Conservation (phyloP, 2,329 filamentous ascomycete genomes). For the Leptoxyphium fumago region DNA sequence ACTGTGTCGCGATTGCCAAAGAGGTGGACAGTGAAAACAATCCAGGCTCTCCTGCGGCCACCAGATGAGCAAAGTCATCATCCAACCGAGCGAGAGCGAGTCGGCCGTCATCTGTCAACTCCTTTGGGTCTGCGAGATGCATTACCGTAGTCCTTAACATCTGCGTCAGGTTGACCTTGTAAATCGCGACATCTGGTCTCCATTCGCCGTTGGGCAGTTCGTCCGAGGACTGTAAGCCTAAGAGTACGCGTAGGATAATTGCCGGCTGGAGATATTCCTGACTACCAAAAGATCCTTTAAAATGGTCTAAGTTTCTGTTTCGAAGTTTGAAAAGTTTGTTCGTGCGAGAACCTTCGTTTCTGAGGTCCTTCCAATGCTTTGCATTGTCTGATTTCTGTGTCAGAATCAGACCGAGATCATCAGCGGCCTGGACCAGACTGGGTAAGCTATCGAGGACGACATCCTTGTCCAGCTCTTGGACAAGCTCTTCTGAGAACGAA, state of each 20-base stretch:
- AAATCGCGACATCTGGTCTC: conserved; percentile 28
- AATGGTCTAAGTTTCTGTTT: conserved; percentile 19
- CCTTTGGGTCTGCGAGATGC: conserved; percentile 14
- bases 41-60: conserved; percentile 1
- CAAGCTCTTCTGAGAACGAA: conserved; percentile 30
- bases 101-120: conserved; percentile 14
- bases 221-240: conserved; percentile 17
- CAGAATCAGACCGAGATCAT: conserved; percentile 15
- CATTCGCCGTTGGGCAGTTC: conserved; percentile 16
- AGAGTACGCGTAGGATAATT: conserved; percentile 24
- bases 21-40: conserved; percentile 11
- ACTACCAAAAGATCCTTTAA: conserved; percentile 23
- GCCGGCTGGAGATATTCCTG: conserved; percentile 27
- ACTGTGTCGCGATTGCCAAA: conserved; percentile 14
- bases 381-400: conserved; percentile 10
- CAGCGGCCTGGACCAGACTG: conserved; percentile 19
- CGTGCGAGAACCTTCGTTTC: conserved; percentile 22
- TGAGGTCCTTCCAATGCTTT: conserved; percentile 17
- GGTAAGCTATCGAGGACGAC: conserved; percentile 27
- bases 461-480: conserved; percentile 26
- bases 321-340: conserved; percentile 23
- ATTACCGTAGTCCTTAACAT: conserved; percentile 25
- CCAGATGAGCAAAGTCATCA: conserved; percentile 7
- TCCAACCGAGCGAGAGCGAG: conserved; percentile 18
- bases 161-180: conserved; percentile 29